Conservation (phyloP, 352 stramenopile genomes). For the Globisporangium camurandrum region DNA sequence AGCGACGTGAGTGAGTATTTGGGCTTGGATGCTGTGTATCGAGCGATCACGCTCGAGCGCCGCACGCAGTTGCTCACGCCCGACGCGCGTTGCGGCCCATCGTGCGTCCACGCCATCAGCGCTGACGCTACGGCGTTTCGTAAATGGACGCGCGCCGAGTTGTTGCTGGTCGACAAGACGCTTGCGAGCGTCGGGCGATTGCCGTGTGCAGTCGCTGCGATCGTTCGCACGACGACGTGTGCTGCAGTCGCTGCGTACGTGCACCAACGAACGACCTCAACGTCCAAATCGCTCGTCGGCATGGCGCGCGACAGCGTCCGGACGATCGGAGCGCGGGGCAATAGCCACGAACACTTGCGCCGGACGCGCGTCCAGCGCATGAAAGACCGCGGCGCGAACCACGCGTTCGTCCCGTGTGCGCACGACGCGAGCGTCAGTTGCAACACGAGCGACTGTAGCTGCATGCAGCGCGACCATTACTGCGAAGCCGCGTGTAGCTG, state of each 20-base stretch:
- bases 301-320: constrained; percentile 16
- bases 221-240: constrained; percentile 40
- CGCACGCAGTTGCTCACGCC: constrained; percentile 17
- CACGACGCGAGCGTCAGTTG: constrained; percentile 37
- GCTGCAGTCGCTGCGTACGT: constrained; percentile 22
- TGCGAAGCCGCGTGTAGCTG: constrained; percentile 68
- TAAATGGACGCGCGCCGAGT: constrained; percentile 33
- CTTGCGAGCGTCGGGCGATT: constrained; percentile 25
- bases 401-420: constrained; percentile 64
- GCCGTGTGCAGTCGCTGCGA: constrained; percentile 30
- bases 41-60: constrained; percentile 25
- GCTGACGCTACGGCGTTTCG: not conserved
- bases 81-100: constrained; percentile 18
- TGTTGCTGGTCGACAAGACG: constrained; percentile 33
- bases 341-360: constrained; percentile 58
- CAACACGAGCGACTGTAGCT: constrained; percentile 59
- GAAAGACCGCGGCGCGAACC: constrained; percentile 72
- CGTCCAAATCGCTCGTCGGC: constrained; percentile 2
- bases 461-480: constrained; percentile 78
- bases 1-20: constrained; percentile 56
- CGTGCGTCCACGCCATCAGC: constrained; percentile 15
- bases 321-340: constrained; percentile 33
- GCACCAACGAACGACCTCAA: not conserved
- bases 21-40: constrained; percentile 37
- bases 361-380: constrained; percentile 71